phyloP scores from a whole-genome alignment of 495 filamentous ascomycete genomes.

The Penicillium simplicissimum region DNA sequence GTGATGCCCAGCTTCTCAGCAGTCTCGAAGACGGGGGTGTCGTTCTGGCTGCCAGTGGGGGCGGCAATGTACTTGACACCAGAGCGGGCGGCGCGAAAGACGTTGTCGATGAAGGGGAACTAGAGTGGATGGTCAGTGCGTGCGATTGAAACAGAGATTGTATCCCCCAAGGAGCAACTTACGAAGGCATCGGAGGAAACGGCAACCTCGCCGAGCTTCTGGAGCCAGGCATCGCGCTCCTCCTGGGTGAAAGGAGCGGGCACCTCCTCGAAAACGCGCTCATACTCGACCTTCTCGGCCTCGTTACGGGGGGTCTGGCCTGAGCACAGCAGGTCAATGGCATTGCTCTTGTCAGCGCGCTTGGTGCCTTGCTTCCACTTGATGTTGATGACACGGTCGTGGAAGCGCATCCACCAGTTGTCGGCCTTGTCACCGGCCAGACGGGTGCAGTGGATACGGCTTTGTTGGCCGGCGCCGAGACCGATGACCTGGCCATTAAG shows the following conservation, averaged over 20 bases:
- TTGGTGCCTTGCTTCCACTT: slow-evolving; percentile 98
- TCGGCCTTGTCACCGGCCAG: slow-evolving; percentile 98
- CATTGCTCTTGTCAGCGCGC: slow-evolving; percentile 95
- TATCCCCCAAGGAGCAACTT: slow-evolving; percentile 38
- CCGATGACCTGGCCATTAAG: slow-evolving; percentile 93
- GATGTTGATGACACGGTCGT: slow-evolving; percentile 79
- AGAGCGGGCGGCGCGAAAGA: slow-evolving; percentile 83
- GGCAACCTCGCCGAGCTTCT: slow-evolving; percentile 77
- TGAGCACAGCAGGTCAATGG: slow-evolving; percentile 91
- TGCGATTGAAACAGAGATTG: slow-evolving; percentile 6
- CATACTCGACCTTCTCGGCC: slow-evolving; percentile 80
- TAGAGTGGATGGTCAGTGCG: slow-evolving; percentile 31
- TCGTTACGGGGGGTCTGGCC: slow-evolving; percentile 78
- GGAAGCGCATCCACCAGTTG: slow-evolving; percentile 99
- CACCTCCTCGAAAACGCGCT: slow-evolving; percentile 89
- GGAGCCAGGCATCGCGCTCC: slow-evolving; percentile 81
- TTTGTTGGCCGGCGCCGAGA: slow-evolving; percentile 94
- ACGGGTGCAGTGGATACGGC: slow-evolving; percentile 95
- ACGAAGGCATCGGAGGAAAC: slow-evolving; percentile 94
- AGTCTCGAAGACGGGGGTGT: slow-evolving; percentile 83
- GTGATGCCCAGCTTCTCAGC: slow-evolving; percentile 88
- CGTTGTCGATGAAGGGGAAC: slow-evolving; percentile 98
- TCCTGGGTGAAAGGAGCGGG: slow-evolving; percentile 77
- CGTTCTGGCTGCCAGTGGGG: slow-evolving; percentile 91
- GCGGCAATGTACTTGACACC: slow-evolving; percentile 96